These are phyloP conservation scores for Cryphonectria parasitica DNA, from an alignment of 2,329 filamentous ascomycete genomes.

Conservation along the genomic window DNA sequence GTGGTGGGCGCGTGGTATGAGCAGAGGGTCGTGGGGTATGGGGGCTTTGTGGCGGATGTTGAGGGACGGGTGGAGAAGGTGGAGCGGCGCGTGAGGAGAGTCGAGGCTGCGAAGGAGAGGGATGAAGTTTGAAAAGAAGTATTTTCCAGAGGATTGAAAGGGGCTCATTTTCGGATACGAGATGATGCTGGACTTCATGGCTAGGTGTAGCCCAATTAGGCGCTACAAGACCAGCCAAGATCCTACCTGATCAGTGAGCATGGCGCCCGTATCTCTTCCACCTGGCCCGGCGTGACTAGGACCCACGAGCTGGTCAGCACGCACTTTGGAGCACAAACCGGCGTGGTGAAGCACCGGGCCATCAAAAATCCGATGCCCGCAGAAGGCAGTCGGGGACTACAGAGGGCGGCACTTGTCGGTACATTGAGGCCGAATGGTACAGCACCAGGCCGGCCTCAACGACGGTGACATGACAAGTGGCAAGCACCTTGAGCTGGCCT, in stretches of 20 bases:
- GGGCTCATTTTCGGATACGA: neutral
- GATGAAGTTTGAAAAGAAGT: constrained; percentile 46
- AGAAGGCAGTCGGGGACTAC: neutral
- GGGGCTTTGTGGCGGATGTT: constrained; percentile 71
- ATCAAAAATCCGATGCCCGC: neutral
- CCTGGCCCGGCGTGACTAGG: neutral
- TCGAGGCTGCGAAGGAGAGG: constrained; percentile 56
- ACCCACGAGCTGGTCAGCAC: neutral
- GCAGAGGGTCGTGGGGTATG: constrained; percentile 67
- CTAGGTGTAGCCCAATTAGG: neutral
- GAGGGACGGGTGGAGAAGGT: constrained; percentile 68
- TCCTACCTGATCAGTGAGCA: neutral
- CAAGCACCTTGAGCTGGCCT: too few relatives aligned
- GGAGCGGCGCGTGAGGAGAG: constrained; percentile 67
- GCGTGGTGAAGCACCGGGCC: neutral
- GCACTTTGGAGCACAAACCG: neutral
- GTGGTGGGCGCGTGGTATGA: constrained; percentile 75
- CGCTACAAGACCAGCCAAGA: neutral
- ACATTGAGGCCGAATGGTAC: neutral
- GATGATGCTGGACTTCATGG: neutral
- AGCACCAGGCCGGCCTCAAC: neutral
- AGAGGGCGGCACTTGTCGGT: neutral
- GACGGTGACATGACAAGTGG: neutral
- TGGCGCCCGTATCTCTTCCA: neutral
- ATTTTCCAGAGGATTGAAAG: neutral